Conservation (phyloP, 345 rosid species). For the Moringa oleifera region DNA sequence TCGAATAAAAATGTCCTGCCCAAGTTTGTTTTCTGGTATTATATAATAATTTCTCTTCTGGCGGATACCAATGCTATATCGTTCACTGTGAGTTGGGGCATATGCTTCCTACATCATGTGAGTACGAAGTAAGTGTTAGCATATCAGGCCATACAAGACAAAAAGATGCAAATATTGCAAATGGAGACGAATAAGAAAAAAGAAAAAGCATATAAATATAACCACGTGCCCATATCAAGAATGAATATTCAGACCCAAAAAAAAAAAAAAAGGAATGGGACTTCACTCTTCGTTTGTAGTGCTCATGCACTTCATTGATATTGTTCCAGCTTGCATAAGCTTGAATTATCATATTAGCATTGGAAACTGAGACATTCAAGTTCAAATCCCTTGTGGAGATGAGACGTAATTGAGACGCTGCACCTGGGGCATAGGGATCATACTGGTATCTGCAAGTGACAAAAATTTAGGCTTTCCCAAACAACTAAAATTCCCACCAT, state of each 20-base stretch:
- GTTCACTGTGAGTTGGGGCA: constrained; percentile 44
- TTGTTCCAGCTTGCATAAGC: constrained; percentile 97
- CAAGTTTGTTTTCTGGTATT: constrained; percentile 90
- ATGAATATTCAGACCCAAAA: constrained; percentile 12
- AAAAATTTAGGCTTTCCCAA: constrained; percentile 17
- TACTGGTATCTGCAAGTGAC: constrained; percentile 66
- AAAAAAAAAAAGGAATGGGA: constrained; percentile 12
- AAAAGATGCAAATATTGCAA: background rate
- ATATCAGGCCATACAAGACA: constrained; percentile 4
- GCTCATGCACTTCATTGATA: constrained; percentile 50
- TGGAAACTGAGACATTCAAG: constrained; percentile 78
- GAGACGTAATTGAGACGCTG: constrained; percentile 82
- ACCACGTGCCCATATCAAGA: background rate
- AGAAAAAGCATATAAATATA: constrained; percentile 4
- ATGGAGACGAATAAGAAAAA: background rate
- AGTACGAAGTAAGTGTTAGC: constrained; percentile 14
- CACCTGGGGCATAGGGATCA: constrained; percentile 63
- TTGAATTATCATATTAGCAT: constrained; percentile 88
- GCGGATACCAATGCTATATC: constrained; percentile 60
- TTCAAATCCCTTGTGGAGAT: constrained; percentile 71
- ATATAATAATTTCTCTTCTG: constrained; percentile 71
- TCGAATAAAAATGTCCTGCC: constrained; percentile 83
- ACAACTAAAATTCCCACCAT: constrained; percentile 11
- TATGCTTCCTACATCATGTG: constrained; percentile 44
- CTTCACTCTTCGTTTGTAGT: constrained; percentile 43